A percentile compares a stretch with the other conserved stretches of the same genome.
phyloP scores from a whole-genome alignment of 75 land plant genomes.

The Pinus taeda region DNA sequence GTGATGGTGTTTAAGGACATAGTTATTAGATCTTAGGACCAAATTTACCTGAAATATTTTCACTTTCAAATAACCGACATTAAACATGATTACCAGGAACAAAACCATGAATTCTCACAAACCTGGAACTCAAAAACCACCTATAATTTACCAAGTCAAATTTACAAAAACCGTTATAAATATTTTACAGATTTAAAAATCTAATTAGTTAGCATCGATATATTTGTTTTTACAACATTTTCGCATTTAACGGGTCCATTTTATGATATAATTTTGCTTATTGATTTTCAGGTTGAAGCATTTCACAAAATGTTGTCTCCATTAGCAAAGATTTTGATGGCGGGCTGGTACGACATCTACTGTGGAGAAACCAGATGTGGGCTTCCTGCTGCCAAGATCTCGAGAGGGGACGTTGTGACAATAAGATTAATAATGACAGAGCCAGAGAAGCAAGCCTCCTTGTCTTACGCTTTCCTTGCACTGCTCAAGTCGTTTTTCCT shows the following conservation, averaged over 20 bases:
- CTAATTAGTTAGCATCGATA: too few species aligned
- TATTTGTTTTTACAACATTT: not conserved
- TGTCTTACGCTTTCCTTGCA: slow-evolving; percentile 40
- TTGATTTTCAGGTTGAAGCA: not conserved
- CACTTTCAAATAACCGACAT: too few species aligned
- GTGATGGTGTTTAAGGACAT: too few species aligned
- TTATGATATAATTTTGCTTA: not conserved
- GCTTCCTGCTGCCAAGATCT: slow-evolving; percentile 17
- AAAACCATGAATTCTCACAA: too few species aligned
- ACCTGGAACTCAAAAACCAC: too few species aligned
- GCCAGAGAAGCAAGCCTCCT: slow-evolving; percentile 6
- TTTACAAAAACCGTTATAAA: too few species aligned
- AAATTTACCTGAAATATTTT: too few species aligned
- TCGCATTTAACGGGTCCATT: not conserved
- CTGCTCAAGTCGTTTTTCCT: slow-evolving; percentile 26
- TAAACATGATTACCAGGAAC: too few species aligned
- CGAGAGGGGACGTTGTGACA: slow-evolving; percentile 28
- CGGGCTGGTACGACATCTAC: slow-evolving; percentile 16
- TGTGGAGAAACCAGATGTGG: slow-evolving; percentile 38
- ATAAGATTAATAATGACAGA: slow-evolving; percentile 1
- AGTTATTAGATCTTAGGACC: too few species aligned
- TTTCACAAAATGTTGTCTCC: not conserved
- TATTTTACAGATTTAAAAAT: too few species aligned
- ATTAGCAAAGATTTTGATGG: slow-evolving; percentile 24
- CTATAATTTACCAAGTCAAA: too few species aligned